Conservation (phyloP, 441 rosid genomes). For the Lepidium campestre region DNA sequence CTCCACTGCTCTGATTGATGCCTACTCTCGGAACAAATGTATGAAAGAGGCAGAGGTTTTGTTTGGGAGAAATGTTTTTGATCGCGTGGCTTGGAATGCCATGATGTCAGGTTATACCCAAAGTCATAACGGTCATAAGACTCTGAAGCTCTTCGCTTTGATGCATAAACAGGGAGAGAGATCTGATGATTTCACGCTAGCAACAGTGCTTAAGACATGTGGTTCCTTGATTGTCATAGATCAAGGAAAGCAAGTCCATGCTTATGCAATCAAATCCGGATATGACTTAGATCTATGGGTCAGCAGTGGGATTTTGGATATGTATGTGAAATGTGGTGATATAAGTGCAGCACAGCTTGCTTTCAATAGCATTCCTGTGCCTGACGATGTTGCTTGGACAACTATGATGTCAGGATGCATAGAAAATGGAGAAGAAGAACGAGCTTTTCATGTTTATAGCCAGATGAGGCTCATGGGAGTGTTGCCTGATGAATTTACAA, state of each 20-base stretch:
- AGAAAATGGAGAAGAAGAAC: conserved; percentile 38
- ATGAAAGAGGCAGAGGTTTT: conserved; percentile 36
- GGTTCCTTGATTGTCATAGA: conserved; percentile 27
- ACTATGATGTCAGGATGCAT: conserved; percentile 42
- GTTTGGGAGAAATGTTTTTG: conserved; percentile 23
- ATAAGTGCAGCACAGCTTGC: conserved; percentile 25
- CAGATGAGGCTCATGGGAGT: conserved; percentile 40
- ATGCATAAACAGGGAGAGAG: conserved; percentile 33
- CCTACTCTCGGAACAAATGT: conserved; percentile 31
- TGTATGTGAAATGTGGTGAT: conserved; percentile 40
- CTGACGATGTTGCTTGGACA: conserved; percentile 47
- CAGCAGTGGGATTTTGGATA: conserved; percentile 38
- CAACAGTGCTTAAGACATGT: conserved; percentile 36
- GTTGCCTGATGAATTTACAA: conserved; percentile 37
- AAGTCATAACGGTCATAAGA: conserved; percentile 25
- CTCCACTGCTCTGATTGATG: conserved; percentile 40
- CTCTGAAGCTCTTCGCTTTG: conserved; percentile 29
- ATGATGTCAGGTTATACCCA: conserved; percentile 38
- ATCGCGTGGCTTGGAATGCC: conserved; percentile 35
- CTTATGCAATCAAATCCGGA: conserved; percentile 35
- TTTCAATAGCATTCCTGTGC: conserved; percentile 23
- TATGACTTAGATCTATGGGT: conserved; percentile 34
- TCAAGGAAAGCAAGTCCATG: conserved; percentile 36
- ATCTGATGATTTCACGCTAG: conserved; percentile 32
- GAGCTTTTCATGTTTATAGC: conserved; percentile 32